phyloP scores from a whole-genome alignment of 352 stramenopile genomes.

The Elongisporangium undulatum region DNA sequence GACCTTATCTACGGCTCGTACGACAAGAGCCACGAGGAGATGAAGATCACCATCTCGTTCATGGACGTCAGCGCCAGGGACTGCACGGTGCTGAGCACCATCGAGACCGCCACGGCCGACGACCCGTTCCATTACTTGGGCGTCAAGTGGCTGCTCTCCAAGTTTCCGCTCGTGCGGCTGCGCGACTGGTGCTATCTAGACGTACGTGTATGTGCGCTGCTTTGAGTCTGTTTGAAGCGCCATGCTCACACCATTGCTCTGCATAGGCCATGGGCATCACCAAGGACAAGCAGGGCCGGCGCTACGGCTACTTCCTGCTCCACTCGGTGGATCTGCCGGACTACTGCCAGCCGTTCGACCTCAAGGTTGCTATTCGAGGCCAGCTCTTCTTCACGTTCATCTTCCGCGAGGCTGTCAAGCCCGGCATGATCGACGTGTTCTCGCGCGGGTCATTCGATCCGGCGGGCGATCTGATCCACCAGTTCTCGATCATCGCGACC shows the following conservation, averaged over 20 bases:
- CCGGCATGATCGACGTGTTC: conserved; percentile 26
- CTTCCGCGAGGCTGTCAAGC: conserved; percentile 21
- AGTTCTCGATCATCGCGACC: conserved; percentile 21
- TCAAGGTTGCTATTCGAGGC: neutral
- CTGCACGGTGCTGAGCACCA: conserved; percentile 29
- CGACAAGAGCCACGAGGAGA: conserved; percentile 31
- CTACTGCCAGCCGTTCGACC: conserved; percentile 28
- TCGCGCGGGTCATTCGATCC: conserved; percentile 42
- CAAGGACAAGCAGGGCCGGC: conserved; percentile 18
- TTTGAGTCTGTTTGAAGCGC: no score
- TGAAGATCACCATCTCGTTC: conserved; percentile 32
- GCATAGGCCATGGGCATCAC: conserved; percentile 47
- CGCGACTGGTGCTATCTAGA: conserved; percentile 22
- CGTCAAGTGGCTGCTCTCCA: conserved; percentile 44
- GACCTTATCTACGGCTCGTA: conserved; percentile 46
- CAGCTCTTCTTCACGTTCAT: conserved; percentile 33
- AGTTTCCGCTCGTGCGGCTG: conserved; percentile 23
- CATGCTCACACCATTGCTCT: conserved; percentile 8
- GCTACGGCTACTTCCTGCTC: conserved; percentile 39
- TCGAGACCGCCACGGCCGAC: conserved; percentile 26
- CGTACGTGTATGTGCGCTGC: conserved; percentile 8
- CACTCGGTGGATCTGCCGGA: conserved; percentile 41
- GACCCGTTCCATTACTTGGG: conserved; percentile 52
- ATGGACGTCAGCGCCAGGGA: conserved; percentile 26
- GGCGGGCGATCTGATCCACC: conserved; percentile 18